Conservation (phyloP, 108 stramenopile species). For the Aurantiochytrium sp. region DNA sequence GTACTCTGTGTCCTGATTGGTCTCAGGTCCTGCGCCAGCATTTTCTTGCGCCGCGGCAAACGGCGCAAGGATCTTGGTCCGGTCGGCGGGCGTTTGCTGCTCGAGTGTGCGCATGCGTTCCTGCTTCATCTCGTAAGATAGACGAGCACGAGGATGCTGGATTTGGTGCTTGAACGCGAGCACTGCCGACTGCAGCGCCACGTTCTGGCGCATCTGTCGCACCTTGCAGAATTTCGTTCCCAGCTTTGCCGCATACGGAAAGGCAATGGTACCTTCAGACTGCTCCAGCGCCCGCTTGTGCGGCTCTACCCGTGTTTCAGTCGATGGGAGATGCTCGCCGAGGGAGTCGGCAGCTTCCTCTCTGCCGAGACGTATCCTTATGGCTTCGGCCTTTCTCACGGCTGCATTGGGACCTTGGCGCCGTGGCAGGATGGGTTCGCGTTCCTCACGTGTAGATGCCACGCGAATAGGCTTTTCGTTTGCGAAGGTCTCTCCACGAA, state of each 20-base stretch:
- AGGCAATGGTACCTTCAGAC: not conserved
- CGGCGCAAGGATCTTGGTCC: not conserved
- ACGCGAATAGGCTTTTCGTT: no score
- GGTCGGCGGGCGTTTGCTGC: not conserved
- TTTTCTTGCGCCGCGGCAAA: not conserved
- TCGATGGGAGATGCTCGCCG: not conserved
- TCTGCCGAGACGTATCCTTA: no score
- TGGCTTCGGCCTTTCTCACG: not conserved
- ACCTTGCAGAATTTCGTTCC: not conserved
- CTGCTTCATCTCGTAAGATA: not conserved
- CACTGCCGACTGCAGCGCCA: conserved; percentile 7
- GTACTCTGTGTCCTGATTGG: not conserved
- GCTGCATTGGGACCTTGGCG: not conserved
- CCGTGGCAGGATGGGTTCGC: not conserved
- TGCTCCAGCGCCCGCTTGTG: not conserved
- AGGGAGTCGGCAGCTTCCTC: not conserved
- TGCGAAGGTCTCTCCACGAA: no score
- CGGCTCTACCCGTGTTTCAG: no score
- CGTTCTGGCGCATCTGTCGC: not conserved
- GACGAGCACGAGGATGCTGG: not conserved
- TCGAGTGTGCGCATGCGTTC: not conserved
- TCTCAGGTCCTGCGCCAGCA: not conserved
- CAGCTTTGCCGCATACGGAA: not conserved
- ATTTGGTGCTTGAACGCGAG: conserved; percentile 25
- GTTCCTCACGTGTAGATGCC: not conserved